Evolutionary conservation across 78 protist genomes (phyloP).

Genomic region (Emiliania huxleyi): DNA sequence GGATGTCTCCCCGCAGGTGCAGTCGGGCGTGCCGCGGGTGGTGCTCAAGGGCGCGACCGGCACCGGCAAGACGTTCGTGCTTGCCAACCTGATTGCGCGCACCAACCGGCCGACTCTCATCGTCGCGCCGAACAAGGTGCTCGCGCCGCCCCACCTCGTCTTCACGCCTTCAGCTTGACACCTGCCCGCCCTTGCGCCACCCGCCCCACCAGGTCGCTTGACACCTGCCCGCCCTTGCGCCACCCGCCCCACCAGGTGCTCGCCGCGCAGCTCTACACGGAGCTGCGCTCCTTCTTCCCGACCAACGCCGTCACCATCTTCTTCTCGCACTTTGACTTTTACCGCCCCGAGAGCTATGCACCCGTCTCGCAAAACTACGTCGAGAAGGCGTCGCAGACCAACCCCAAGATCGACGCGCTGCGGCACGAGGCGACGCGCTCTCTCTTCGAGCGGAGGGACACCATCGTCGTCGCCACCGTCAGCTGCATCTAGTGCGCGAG

Average conservation of each 20-base stretch:
- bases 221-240: neutral
- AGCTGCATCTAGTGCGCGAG: conserved; percentile 40
- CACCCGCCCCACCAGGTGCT: neutral
- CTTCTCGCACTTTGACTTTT: conserved; percentile 49
- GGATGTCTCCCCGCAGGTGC: too few species aligned
- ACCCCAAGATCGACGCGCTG: conserved; percentile 31
- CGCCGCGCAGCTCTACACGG: conserved; percentile 52
- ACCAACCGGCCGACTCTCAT: conserved; percentile 29
- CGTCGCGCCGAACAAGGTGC: conserved; percentile 54
- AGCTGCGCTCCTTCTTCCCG: conserved; percentile 38
- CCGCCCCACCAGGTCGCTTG: neutral
- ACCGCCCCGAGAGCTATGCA: conserved; percentile 37
- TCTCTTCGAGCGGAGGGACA: conserved; percentile 40
- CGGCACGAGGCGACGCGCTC: conserved; percentile 52
- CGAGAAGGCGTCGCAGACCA: conserved; percentile 6
- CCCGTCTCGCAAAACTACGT: neutral
- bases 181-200: neutral
- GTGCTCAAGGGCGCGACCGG: neutral
- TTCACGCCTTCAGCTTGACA: neutral
- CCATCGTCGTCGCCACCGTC: conserved; percentile 37
- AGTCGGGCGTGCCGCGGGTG: neutral
- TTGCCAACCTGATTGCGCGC: conserved; percentile 18
- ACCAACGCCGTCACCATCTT: conserved; percentile 16
- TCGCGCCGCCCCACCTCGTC: neutral
- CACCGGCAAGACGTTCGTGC: conserved; percentile 51